Percentiles rank a stretch among this genome's conserved stretches.
Evolutionary conservation across 805 yeast genomes (phyloP).

Genomic region (Starmerella floricola): DNA sequence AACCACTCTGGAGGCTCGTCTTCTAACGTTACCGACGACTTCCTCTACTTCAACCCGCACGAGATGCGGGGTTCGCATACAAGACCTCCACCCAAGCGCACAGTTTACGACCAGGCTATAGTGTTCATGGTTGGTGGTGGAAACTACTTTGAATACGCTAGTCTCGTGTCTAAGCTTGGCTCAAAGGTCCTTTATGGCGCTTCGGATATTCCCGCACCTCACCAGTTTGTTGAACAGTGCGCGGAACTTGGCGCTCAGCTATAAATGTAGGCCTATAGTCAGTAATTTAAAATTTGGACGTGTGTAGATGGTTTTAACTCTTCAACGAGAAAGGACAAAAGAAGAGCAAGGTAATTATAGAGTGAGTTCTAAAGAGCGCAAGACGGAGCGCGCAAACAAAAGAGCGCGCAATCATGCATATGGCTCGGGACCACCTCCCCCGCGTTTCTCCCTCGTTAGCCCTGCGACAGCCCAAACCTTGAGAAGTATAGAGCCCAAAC

Average conservation of each 20-base stretch:
- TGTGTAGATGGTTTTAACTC: too few relatives aligned
- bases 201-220: slow-evolving; percentile 39
- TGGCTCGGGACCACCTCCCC: too few relatives aligned
- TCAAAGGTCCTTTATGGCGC: slow-evolving; percentile 74
- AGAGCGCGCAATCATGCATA: too few relatives aligned
- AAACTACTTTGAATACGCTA: slow-evolving; percentile 84
- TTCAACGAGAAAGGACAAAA: too few relatives aligned
- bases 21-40: slow-evolving; percentile 45
- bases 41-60: slow-evolving; percentile 80
- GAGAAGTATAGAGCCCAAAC: too few relatives aligned
- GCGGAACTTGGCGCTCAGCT: slow-evolving; percentile 25
- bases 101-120: slow-evolving; percentile 63
- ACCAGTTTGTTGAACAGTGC: slow-evolving; percentile 26
- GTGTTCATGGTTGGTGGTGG: slow-evolving; percentile 97
- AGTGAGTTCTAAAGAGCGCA: too few relatives aligned
- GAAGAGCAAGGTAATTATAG: too few relatives aligned
- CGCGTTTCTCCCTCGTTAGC: too few relatives aligned
- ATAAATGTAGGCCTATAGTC: slow-evolving; percentile 4
- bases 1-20: slow-evolving; percentile 25
- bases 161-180: slow-evolving; percentile 70
- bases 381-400: too few relatives aligned
- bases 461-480: too few relatives aligned
- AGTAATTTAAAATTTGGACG: background rate
- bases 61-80: slow-evolving; percentile 78
- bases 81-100: slow-evolving; percentile 68